Base-by-base conservation (phyloP, 305 asterid genomes). In the Rubia tinctorum region DNA sequence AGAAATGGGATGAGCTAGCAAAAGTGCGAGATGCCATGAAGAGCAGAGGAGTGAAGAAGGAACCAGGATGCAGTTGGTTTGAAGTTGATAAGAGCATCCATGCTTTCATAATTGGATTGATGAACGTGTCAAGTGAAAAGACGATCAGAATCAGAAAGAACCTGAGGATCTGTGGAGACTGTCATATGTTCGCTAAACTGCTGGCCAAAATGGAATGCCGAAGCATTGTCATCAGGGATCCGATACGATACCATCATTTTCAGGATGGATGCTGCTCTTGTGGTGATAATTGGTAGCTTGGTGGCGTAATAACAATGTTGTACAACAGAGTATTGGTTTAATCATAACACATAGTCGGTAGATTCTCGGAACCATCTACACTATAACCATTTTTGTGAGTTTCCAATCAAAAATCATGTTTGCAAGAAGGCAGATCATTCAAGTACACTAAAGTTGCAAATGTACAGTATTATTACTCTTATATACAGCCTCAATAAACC, bases 201-300 rank as follows among this genome's bases (percentile, higher is more conserved):
- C 8, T 58, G 63, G 15, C 63, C 6, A 58, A 58, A 9, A 4
- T 58, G 63, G 63, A 58, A 58, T 7, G 63, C 14, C 63, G 63
- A 8, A 58, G 63, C 63, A 58, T 58, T 10, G 63, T 58, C 34
- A 58, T 58, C 5, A 58, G 63, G 63, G 63, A 58, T 58, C 63
- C 63, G n/a, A 58, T 58, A 20, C 13, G 63, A 2, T 58, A 58
- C 63, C 63, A 58, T 58, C 63, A 58, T 58, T 58, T 58, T 8
- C 14, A 58, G 15, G 34, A 58, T 58, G 63, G 63, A 20, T 8
- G 34, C n/a, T 58, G 63, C 63, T 20, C 34, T 20, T 58, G 63
- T 58, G 63, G 63, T 58, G 63, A 58, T 8, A 20, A 58, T 58
- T 58, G 63, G 63, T 58, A 58, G 63, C 34, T 58, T 58, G 8